Base-by-base conservation (phyloP, 306 rosid species). In the Rosa rugosa region DNA sequence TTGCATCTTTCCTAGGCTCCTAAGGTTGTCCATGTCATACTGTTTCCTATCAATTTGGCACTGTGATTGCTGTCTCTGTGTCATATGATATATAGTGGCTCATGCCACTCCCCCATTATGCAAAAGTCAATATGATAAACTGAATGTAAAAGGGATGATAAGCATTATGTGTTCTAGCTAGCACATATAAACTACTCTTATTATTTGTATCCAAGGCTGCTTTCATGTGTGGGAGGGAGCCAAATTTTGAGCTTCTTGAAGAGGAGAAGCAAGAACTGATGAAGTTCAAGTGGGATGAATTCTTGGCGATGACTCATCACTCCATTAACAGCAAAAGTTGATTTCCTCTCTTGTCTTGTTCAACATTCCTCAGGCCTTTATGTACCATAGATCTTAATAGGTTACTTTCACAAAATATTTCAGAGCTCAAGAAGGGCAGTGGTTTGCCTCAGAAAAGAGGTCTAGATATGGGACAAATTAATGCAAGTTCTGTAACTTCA, bases 211-310 rank as follows among this genome's bases (percentile, higher is more conserved):
- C 2, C 82, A 94, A 97, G 86, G 98, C 98, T 71, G 98, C 98
- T 79, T 94, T 87, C 88, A 93, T 94, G 92, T 94, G 98, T 23
- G 97, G 97, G 64, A 87, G 98, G 85, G 98, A 94, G 66, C 98
- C 98, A 0, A 94, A 94, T 83, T 92, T 88, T 1, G 97, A 94
- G 86, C 95, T 94, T 68, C 76, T 91, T 0, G 90, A 89, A 71
- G 91, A 82, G 75, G 98, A 90, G 83, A 90, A 91, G 88, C 76
- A 79, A 66, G 97, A 94, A 60, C 88, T 94, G 25, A 82, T 85
- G 20, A 81, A 85, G 80, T 88, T 88, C 86, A 86, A 89, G 83
- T 94, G 98, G 98, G 97, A 91, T 3, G 98, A 92, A 23, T 94
- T 94, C 90, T 80, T 94, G 85, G 92, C 88, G 6, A 75, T 91